Percentiles rank a stretch among this genome's conserved stretches.
These are phyloP conservation scores for Sparassis latifolia DNA, from an alignment of 1,284 basidiomycete species.

Conservation along the genomic window DNA sequence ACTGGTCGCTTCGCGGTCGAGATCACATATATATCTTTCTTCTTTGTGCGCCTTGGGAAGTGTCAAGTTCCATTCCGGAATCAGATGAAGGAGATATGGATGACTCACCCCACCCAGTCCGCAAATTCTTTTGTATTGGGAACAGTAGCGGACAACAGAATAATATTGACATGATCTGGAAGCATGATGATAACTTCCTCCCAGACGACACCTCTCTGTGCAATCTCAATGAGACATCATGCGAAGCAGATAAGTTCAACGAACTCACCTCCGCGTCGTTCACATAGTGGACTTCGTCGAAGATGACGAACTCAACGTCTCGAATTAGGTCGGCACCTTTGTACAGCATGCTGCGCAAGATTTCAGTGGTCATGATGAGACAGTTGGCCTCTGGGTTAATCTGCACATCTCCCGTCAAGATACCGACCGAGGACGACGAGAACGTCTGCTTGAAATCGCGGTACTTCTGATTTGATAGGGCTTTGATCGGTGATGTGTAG, in stretches of 20 bases:
- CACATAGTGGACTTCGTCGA: conserved; percentile 99
- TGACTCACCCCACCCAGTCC: conserved; percentile 92
- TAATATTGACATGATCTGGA: conserved; percentile 95
- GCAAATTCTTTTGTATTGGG: conserved; percentile 99
- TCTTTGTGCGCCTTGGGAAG: conserved; percentile 85
- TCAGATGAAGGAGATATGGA: neutral
- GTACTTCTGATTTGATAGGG: conserved; percentile 98
- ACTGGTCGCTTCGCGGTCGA: conserved; percentile 96
- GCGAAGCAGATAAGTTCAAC: neutral
- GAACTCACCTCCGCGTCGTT: conserved; percentile 91
- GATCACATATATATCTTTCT: conserved; percentile 99
- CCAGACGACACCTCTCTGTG: conserved; percentile 97
- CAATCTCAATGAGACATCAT: neutral
- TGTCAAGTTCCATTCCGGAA: neutral
- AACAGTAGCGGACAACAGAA: conserved; percentile 95
- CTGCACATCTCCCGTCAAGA: conserved; percentile 97
- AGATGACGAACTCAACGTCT: conserved; percentile 99
- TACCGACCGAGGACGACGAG: conserved; percentile 88
- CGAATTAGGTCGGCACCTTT: conserved; percentile 98
- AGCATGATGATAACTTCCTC: conserved; percentile 99
- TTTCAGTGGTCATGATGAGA: conserved; percentile 99
- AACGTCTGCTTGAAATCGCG: conserved; percentile 98
- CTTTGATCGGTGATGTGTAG: conserved; percentile 99
- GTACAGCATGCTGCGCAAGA: conserved; percentile 96
- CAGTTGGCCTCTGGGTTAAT: conserved; percentile 98